Base-by-base conservation (phyloP, 352 stramenopile genomes). In the Globisporangium radiosum region DNA sequence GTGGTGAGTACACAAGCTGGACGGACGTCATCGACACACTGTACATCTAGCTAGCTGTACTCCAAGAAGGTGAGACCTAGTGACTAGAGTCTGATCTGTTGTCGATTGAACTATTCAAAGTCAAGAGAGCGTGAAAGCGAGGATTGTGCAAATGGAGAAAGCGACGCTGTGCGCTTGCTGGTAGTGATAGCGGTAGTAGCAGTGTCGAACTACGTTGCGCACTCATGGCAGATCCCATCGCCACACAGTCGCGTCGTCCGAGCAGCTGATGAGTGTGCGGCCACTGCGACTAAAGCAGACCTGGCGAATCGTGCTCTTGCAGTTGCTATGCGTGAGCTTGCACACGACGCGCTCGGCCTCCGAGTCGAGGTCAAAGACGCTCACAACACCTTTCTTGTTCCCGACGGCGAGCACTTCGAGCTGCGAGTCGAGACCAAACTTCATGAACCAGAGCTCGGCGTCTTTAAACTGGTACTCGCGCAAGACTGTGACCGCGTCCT, bases 361-460 rank as follows among this genome's bases (percentile, higher is more conserved):
- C 43, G 81, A 73, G 64, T 91, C 81, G 38, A 91, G 60, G 57
- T 91, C 81, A 54, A 91, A 91, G 9, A 91, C 78, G 63, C 78
- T 89, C 68, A 91, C 77, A 25, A 84, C 66, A 25, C 81, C 81
- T 62, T 91, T 91, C 59, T 88, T 88, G 69, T 90, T 94, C 65
- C 84, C 84, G 47, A 89, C 80, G 0, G 81, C 84, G 65, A 94
- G 75, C 39, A 92, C 72, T 57, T 90, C 79, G 42, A 89, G 75
- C 52, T 85, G 73, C 62, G 79, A 73, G 64, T 90, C 80, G 33
- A 92, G 71, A 0, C 79, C 86, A 48, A 94, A 92, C 60, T 90
- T 89, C 71, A 96, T 80, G 63, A 92, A 96, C 87, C 87, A 96
- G 56, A 96, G 57, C 45, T 93, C 72, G 1, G 78, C 78, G 59